These are phyloP conservation scores for Domatiomyces globalis DNA, from an alignment of 2,329 filamentous ascomycete genomes.

Conservation along the genomic window DNA sequence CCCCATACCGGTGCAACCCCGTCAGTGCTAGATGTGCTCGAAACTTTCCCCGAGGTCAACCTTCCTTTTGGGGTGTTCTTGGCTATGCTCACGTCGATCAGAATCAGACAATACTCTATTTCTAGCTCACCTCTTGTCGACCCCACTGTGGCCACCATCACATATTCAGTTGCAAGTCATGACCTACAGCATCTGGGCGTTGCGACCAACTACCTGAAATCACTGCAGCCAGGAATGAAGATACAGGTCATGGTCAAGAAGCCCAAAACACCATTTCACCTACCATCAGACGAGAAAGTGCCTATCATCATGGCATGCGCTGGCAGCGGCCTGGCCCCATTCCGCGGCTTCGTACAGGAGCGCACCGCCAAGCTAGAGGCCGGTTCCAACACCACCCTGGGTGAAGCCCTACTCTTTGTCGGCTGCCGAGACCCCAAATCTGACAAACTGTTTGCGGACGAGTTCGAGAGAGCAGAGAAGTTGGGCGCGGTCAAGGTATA, in stretches of 20 bases:
- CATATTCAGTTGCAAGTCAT: conserved; percentile 49
- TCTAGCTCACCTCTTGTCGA: conserved; percentile 56
- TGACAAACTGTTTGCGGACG: conserved; percentile 25
- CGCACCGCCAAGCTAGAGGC: conserved; percentile 30
- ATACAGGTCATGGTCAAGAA: conserved; percentile 25
- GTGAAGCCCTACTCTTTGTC: conserved; percentile 24
- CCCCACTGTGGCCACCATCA: conserved; percentile 46
- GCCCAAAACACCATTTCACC: conserved; percentile 25
- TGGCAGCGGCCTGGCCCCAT: conserved; percentile 45
- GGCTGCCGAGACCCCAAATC: conserved; percentile 24
- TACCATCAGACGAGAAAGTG: conserved; percentile 22
- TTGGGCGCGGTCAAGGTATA: conserved; percentile 47
- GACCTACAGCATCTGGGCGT: conserved; percentile 41
- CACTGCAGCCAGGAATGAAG: conserved; percentile 23
- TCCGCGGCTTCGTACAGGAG: conserved; percentile 50
- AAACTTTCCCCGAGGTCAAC: conserved; percentile 44
- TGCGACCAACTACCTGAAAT: conserved; percentile 46
- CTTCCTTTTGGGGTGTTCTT: conserved; percentile 55
- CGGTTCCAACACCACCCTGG: conserved; percentile 20
- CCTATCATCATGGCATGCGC: conserved; percentile 29
- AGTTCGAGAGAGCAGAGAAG: conserved; percentile 42
- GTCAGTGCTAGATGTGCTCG: conserved; percentile 51
- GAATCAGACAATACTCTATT: conserved; percentile 65
- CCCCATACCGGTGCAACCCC: background rate
- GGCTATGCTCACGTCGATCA: conserved; percentile 60